A percentile compares a stretch with the other conserved stretches of the same genome.
Evolutionary conservation across 1,139 yeast species (phyloP).

Genomic region (Zygosaccharomyces sapae): DNA sequence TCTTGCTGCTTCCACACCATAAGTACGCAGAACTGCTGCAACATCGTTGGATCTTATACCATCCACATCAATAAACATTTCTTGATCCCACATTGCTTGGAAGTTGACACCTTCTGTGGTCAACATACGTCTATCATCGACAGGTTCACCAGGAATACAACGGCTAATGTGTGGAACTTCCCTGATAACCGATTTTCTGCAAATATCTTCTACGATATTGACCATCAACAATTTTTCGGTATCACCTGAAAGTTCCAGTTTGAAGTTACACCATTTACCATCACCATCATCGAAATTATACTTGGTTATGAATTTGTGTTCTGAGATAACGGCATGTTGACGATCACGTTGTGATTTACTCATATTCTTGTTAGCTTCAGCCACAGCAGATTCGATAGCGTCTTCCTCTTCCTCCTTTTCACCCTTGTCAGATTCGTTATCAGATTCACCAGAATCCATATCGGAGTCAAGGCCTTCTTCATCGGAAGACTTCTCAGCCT

Average conservation of each 20-base stretch:
- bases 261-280: constrained; percentile 93
- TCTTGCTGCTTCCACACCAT: constrained; percentile 99
- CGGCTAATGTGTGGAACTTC: constrained; percentile 90
- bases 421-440: constrained; percentile 28
- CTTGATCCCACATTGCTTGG: constrained; percentile 97
- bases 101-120: constrained; percentile 98
- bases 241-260: constrained; percentile 75
- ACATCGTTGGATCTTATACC: constrained; percentile 89
- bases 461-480: constrained; percentile 45
- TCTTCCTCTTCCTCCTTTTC: constrained; percentile 37
- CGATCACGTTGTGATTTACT: constrained; percentile 71
- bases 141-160: constrained; percentile 80
- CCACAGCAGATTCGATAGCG: constrained; percentile 30
- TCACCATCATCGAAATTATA: constrained; percentile 85
- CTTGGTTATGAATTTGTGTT: constrained; percentile 66
- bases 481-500: constrained; percentile 70
- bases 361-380: constrained; percentile 39
- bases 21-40: constrained; percentile 81
- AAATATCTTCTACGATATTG: constrained; percentile 87
- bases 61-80: constrained; percentile 84
- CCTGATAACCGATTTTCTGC: constrained; percentile 86
- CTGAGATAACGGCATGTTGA: constrained; percentile 72
- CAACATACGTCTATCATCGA: constrained; percentile 63
- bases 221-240: constrained; percentile 96
- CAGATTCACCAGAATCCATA: constrained; percentile 42